Conservation (phyloP, 768 basidiomycete species). For the Kwoniella dendrophila region DNA sequence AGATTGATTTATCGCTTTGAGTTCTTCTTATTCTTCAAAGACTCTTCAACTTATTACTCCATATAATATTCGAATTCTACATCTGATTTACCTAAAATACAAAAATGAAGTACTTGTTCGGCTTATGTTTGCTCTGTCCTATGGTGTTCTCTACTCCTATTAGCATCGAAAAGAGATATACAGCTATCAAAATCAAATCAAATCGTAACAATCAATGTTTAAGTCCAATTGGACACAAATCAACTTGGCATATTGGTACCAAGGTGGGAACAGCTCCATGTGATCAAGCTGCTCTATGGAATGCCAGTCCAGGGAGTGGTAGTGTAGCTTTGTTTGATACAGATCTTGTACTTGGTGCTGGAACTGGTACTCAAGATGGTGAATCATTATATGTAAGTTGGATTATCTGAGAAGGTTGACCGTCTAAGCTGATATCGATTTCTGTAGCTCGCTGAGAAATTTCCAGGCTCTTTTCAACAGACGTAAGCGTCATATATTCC, state of each 20-base stretch:
- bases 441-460: neutral
- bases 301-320: constrained; percentile 24
- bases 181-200: constrained; percentile 14
- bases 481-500: constrained; percentile 16
- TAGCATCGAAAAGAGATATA: constrained; percentile 15
- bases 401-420: neutral
- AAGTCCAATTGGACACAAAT: neutral
- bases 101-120: neutral
- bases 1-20: too few relatives aligned
- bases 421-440: neutral
- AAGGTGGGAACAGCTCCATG: constrained; percentile 12
- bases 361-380: neutral
- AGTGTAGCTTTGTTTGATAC: constrained; percentile 18
- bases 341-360: neutral
- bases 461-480: constrained; percentile 6
- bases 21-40: too few relatives aligned
- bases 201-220: constrained; percentile 13
- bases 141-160: neutral
- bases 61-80: too few relatives aligned
- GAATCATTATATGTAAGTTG: neutral
- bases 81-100: too few relatives aligned
- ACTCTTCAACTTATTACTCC: too few relatives aligned
- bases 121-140: neutral
- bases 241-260: constrained; percentile 5
- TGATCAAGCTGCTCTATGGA: constrained; percentile 19